Evolutionary conservation across 1,139 yeast species (phyloP), one percentile per base, ranked within the genome.

Genomic region (Candida dubliniensis): DNA sequence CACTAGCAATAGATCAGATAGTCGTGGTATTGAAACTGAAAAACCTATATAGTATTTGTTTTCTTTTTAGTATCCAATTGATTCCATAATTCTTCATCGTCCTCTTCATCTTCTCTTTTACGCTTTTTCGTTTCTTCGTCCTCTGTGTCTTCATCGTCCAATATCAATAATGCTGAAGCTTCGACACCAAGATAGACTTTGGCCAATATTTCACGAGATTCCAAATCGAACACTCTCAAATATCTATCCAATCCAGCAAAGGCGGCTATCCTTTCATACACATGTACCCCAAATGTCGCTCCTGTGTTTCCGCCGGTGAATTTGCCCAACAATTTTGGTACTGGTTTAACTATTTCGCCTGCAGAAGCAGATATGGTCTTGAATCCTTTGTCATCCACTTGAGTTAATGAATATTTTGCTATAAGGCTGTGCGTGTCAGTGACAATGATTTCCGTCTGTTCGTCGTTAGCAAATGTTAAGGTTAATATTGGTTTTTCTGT

Each of bases 241-340:
- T 89, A 91, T 57, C 96, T 75, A 60, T 91, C 98, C 32, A 90
- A 74, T 0, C 96, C 96, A 35, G 96, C 96, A 24, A 89, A 74
- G 11, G 67, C 74, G 30, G 71, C 57, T 9, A 69, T 53, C 42
- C 61, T 63, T 34, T 61, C 57, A 12, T 50, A 51, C 9, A 60
- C 54, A 38, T 55, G 58, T 13, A 62, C 56, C 7, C 66, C 71
- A 55, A 64, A 65, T 2, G 71, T 64, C 13, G 78, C 77, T 50
- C 79, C 79, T 15, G 77, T 71, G 52, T 73, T 73, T 3, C 73
- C 71, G 8, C 77, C 78, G 5, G 67, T 57, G 52, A 56, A 74
- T 47, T 73, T 73, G 6, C 78, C 79, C 38, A 72, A 57, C 30
- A 71, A 57, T 48, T 68, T 71, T 38, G 69, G 64, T 18, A 67